A percentile compares a stretch with the other conserved stretches of the same genome.
These are phyloP conservation scores for Entrophospora sp. DNA, from an alignment of 192 early-diverging fungal genomes.

Conservation along the genomic window DNA sequence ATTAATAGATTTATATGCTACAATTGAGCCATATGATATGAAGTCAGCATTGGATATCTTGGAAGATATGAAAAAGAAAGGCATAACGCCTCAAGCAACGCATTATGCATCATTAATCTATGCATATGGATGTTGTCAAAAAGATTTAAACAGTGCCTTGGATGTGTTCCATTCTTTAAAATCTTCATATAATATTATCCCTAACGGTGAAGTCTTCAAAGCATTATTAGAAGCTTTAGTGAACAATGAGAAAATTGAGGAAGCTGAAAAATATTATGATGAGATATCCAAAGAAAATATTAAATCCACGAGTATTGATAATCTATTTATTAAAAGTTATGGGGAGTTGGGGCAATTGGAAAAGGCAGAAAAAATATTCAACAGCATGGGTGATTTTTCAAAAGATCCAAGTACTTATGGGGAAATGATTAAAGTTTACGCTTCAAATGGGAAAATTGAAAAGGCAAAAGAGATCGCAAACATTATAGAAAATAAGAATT, in stretches of 20 bases:
- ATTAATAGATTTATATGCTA: constrained; percentile 45
- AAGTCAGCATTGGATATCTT: constrained; percentile 39
- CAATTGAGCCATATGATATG: constrained; percentile 49
- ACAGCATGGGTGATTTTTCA: constrained; percentile 39
- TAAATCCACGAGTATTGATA: constrained; percentile 47
- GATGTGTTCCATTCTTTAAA: constrained; percentile 36
- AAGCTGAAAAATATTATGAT: constrained; percentile 37
- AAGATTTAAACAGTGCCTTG: constrained; percentile 35
- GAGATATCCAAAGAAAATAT: constrained; percentile 32
- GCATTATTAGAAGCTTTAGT: constrained; percentile 47
- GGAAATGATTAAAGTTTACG: constrained; percentile 46
- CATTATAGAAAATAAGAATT: constrained; percentile 30
- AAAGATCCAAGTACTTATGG: constrained; percentile 53
- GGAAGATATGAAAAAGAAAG: constrained; percentile 30
- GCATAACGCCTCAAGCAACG: constrained; percentile 32
- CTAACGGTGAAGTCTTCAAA: constrained; percentile 45
- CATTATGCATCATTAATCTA: constrained; percentile 49
- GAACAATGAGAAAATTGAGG: constrained; percentile 28
- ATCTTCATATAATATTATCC: constrained; percentile 19
- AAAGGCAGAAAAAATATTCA: constrained; percentile 37
- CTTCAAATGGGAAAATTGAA: constrained; percentile 31
- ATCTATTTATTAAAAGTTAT: constrained; percentile 48
- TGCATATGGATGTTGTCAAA: constrained; percentile 44
- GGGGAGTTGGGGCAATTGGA: constrained; percentile 30
- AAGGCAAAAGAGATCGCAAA: constrained; percentile 31